Evolutionary conservation across 257 asterid genomes (phyloP), one percentile per base, ranked within the genome.

Genomic region (Petunia secreta): DNA sequence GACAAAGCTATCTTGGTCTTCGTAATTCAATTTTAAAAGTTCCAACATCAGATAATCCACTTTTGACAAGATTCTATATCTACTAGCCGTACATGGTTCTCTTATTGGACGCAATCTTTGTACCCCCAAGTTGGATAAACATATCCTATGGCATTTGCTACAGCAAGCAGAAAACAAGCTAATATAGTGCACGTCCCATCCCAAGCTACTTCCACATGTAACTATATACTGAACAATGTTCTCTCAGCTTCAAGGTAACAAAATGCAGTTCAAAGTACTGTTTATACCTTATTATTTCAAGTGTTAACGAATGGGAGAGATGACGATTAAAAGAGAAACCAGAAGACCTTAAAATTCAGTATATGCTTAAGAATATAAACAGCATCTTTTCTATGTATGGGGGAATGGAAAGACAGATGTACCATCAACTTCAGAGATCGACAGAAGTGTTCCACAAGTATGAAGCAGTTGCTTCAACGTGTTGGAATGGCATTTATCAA

Each of bases 401-500:
- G 10, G 43, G 39, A 75, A 3, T 5, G 6, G 64, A 44, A 73
- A 71, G 75, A 69, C 54, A 71, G 48, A 67, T 7, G 37, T 87
- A 96, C 99, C 97, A 90, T 94, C 88, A 37, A 85, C 87, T 86
- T 96, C 95, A 50, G 97, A 89, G 85, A 96, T 71, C 5, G 96
- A 92, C 46, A 91, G 89, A 11, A 96, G 98, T 84, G 88, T 91
- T 78, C 98, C 99, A 82, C 89, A 79, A 14, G 92, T 80, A 84
- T 79, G 92, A 79, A 96, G 97, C 75, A 96, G 89, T 80, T 90
- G 97, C 87, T 95, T 91, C 86, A 96, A 83, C 7, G 99, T 94
- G 88, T 90, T 91, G 3, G 97, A 94, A 83, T 92, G 99, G 73
- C 99, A 96, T 89, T 91, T 92, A 40, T 92, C 98, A 71, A 96